Evolutionary conservation across 1,284 basidiomycete genomes (phyloP).

Genomic region (Meira miltonrushii): DNA sequence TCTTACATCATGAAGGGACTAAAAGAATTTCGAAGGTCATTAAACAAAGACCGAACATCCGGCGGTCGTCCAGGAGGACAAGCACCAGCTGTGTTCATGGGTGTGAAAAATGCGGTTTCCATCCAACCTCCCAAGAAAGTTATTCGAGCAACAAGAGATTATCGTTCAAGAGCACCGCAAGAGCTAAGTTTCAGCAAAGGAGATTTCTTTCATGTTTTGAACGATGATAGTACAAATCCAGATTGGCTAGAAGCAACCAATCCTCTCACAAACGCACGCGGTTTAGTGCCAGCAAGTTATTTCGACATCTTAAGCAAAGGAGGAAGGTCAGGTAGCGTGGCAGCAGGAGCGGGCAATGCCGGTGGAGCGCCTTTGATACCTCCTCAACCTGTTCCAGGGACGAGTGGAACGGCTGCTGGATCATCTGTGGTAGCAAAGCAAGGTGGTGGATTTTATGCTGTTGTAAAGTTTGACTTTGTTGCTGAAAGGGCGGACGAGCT

Average conservation of each 20-base stretch:
- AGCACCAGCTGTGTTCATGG: conserved; percentile 23
- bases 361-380: background rate
- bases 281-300: conserved; percentile 80
- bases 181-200: conserved; percentile 88
- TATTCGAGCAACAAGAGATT: conserved; percentile 73
- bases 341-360: conserved; percentile 15
- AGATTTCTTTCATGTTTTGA: conserved; percentile 94
- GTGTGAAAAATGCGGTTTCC: conserved; percentile 31
- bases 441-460: conserved; percentile 64
- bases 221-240: conserved; percentile 58
- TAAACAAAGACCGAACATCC: conserved; percentile 41
- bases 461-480: conserved; percentile 88
- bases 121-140: conserved; percentile 80
- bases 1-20: conserved; percentile 40
- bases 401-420: conserved; percentile 6
- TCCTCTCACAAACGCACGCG: conserved; percentile 82
- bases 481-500: conserved; percentile 95
- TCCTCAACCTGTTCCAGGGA: too few species aligned
- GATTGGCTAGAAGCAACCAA: conserved; percentile 58
- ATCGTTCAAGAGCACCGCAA: conserved; percentile 70
- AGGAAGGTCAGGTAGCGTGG: conserved; percentile 21
- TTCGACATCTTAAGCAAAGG: conserved; percentile 59
- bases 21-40: conserved; percentile 45
- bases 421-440: conserved; percentile 33
- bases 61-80: conserved; percentile 20